Conservation (phyloP, 495 filamentous ascomycete species). For the Penicillium manginii region DNA sequence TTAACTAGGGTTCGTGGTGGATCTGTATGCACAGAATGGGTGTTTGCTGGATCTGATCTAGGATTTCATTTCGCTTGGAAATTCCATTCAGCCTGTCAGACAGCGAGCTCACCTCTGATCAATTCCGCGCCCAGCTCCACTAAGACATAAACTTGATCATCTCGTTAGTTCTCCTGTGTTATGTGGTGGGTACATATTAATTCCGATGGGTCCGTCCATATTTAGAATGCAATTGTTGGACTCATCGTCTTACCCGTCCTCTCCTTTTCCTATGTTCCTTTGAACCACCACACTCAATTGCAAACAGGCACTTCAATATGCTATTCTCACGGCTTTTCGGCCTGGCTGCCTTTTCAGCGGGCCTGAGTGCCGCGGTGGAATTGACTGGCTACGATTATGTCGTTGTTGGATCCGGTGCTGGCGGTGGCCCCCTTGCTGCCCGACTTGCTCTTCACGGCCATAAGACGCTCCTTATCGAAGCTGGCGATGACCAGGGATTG, state of each 20-base stretch:
- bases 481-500: conserved; percentile 62
- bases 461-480: conserved; percentile 64
- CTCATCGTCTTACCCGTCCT: neutral
- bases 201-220: neutral
- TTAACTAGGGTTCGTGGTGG: conserved; percentile 1
- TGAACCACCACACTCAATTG: conserved; percentile 3
- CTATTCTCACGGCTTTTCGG: conserved; percentile 15
- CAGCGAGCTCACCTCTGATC: neutral
- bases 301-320: conserved; percentile 5
- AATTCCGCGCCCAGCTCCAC: neutral
- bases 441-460: conserved; percentile 64
- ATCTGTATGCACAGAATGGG: conserved; percentile 1
- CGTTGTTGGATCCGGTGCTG: conserved; percentile 67
- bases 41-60: neutral
- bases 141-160: neutral
- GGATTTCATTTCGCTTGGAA: conserved; percentile 15
- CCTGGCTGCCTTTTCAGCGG: conserved; percentile 6
- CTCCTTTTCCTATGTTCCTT: neutral
- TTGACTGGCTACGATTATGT: conserved; percentile 64
- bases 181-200: neutral
- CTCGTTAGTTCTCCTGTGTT: neutral
- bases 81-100: neutral
- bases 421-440: conserved; percentile 65
- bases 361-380: conserved; percentile 8
- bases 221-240: neutral